Percentiles rank a stretch among this genome's conserved stretches.
Conservation (phyloP, 768 basidiomycete genomes). For the Lactifluus pinguis region DNA sequence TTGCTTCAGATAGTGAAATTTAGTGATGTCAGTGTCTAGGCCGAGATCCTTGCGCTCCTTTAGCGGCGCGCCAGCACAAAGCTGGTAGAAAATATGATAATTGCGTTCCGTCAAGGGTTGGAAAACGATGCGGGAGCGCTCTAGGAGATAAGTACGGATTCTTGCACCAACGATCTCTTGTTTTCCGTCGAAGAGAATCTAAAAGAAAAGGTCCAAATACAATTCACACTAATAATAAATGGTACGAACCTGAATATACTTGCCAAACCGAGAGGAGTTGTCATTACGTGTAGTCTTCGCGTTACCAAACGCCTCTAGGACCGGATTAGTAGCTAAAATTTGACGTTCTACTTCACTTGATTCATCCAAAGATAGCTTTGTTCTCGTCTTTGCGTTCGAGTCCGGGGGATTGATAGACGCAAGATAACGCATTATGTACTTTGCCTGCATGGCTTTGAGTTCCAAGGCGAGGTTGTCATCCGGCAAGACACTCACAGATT, state of each 20-base stretch:
- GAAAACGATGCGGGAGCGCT: conserved; percentile 95
- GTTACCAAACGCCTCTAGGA: conserved; percentile 97
- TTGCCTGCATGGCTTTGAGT: conserved; percentile 47
- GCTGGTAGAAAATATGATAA: conserved; percentile 99
- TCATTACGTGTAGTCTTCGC: conserved; percentile 99
- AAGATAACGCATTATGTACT: conserved; percentile 98
- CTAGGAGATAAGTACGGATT: conserved; percentile 96
- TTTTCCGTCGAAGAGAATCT: conserved; percentile 95
- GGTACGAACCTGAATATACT: conserved; percentile 88
- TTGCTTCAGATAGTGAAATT: conserved; percentile 89
- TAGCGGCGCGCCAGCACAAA: conserved; percentile 91
- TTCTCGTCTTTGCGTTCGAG: conserved; percentile 48
- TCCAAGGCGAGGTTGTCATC: background rate
- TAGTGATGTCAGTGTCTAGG: conserved; percentile 72
- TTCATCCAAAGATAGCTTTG: conserved; percentile 70
- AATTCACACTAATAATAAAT: background rate
- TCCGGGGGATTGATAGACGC: conserved; percentile 91
- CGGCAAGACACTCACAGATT: conserved; percentile 56
- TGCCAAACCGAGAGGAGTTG: conserved; percentile 97
- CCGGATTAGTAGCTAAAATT: conserved; percentile 98
- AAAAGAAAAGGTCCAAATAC: conserved; percentile 10
- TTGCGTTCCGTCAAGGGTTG: conserved; percentile 96
- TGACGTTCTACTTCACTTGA: conserved; percentile 94
- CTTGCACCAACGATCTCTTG: conserved; percentile 98
- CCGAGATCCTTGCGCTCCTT: conserved; percentile 95